These are phyloP conservation scores for Tylopilus sp. DNA, from an alignment of 768 basidiomycete species.

Conservation along the genomic window DNA sequence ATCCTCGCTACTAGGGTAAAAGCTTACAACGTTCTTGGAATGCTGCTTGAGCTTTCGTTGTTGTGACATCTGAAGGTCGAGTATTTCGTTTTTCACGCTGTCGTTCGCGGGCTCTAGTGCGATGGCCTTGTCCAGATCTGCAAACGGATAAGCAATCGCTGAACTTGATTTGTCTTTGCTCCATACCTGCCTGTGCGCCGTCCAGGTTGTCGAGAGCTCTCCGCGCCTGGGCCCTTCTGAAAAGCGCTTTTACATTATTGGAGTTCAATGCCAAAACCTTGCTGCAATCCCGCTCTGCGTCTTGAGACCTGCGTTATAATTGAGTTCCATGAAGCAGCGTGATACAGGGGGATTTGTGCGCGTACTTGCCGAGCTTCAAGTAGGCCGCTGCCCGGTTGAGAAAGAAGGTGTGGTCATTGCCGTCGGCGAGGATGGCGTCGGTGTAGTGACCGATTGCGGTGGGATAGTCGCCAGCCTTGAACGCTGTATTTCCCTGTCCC, in stretches of 20 bases:
- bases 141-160: constrained; percentile 1
- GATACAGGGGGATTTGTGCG: background rate
- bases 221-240: constrained; percentile 74
- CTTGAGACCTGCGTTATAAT: constrained; percentile 52
- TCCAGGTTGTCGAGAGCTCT: constrained; percentile 47
- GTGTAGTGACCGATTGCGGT: constrained; percentile 86
- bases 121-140: constrained; percentile 62
- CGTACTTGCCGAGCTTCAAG: constrained; percentile 93
- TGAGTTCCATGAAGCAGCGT: constrained; percentile 1
- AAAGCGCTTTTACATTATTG: constrained; percentile 75
- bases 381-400: constrained; percentile 91
- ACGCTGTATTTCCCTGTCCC: constrained; percentile 78
- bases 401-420: constrained; percentile 69
- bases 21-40: constrained; percentile 32
- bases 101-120: constrained; percentile 62
- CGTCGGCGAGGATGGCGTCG: constrained; percentile 69
- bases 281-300: constrained; percentile 80
- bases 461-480: constrained; percentile 77
- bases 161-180: background rate
- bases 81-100: constrained; percentile 60
- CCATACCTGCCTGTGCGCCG: constrained; percentile 58
- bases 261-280: constrained; percentile 52
- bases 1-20: background rate
- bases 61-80: constrained; percentile 43
- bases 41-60: constrained; percentile 28